Percentiles rank a stretch among this genome's conserved stretches.
Conservation (phyloP, 2,329 filamentous ascomycete species). For the Penicillium sclerotigenum region DNA sequence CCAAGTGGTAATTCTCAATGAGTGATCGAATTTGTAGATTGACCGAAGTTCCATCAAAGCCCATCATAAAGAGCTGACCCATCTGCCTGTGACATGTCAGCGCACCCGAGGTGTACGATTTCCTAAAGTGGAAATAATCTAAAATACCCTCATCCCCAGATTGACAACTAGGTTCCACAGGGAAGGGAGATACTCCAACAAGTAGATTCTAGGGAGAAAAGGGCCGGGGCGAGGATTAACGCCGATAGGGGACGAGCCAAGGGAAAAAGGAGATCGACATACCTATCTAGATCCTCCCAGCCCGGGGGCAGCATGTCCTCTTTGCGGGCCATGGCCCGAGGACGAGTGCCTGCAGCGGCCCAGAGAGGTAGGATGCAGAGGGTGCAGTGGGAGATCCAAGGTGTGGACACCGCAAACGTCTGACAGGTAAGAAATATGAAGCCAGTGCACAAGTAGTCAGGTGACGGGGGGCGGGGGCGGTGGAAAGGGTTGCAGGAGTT, state of each 20-base stretch:
- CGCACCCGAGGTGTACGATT: slow-evolving; percentile 32
- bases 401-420: slow-evolving; percentile 8
- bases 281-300: slow-evolving; percentile 43
- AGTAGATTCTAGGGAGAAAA: neutral
- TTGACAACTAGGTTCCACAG: slow-evolving; percentile 18
- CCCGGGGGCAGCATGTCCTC: slow-evolving; percentile 42
- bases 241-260: neutral
- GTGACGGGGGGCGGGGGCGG: slow-evolving; percentile 6
- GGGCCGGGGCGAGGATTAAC: neutral
- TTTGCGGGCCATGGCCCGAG: slow-evolving; percentile 42
- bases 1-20: slow-evolving; percentile 70
- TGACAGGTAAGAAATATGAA: slow-evolving; percentile 1
- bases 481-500: slow-evolving; percentile 7
- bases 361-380: slow-evolving; percentile 6
- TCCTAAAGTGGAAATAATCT: slow-evolving; percentile 64
- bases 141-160: slow-evolving; percentile 51
- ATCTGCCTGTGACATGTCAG: slow-evolving; percentile 51
- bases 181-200: slow-evolving; percentile 2
- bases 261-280: slow-evolving; percentile 24
- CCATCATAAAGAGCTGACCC: slow-evolving; percentile 64
- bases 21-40: slow-evolving; percentile 61
- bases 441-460: slow-evolving; percentile 2
- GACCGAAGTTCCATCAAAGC: slow-evolving; percentile 63
- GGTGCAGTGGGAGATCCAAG: slow-evolving; percentile 3
- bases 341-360: slow-evolving; percentile 30